phyloP scores from a whole-genome alignment of 2,329 filamentous ascomycete genomes.

The Beauveria asiatica region DNA sequence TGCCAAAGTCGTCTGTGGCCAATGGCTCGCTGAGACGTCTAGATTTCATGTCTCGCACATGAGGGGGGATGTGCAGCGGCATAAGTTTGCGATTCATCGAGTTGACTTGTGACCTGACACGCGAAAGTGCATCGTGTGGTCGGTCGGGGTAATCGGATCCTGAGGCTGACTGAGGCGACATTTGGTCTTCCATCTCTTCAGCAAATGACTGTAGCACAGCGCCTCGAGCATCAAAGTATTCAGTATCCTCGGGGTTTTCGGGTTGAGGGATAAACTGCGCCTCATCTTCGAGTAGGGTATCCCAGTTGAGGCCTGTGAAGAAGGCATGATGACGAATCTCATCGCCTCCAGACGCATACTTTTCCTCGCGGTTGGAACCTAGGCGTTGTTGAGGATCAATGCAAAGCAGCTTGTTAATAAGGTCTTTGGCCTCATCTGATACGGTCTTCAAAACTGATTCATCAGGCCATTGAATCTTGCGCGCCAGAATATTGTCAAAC shows the following conservation, averaged over 20 bases:
- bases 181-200: conserved; percentile 88
- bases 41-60: conserved; percentile 84
- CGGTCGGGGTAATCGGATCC: conserved; percentile 75
- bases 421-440: conserved; percentile 81
- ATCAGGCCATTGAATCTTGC: conserved; percentile 87
- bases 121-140: conserved; percentile 88
- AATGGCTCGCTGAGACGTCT: conserved; percentile 86
- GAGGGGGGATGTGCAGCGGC: conserved; percentile 91
- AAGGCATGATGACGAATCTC: conserved; percentile 86
- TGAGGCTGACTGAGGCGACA: conserved; percentile 62
- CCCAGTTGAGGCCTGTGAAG: conserved; percentile 85
- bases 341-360: conserved; percentile 72
- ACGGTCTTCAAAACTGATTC: conserved; percentile 64
- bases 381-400: conserved; percentile 73
- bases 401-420: conserved; percentile 88
- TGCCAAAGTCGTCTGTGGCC: conserved; percentile 85
- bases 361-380: conserved; percentile 78
- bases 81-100: conserved; percentile 84
- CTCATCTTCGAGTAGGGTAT: conserved; percentile 84
- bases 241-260: conserved; percentile 92
- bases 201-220: conserved; percentile 88
- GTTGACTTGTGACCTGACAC: conserved; percentile 79
- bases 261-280: conserved; percentile 89
- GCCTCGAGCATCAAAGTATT: conserved; percentile 91
- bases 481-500: conserved; percentile 89